A percentile compares a stretch with the other conserved stretches of the same genome.
These are phyloP conservation scores for Mycena leptocephala DNA, from an alignment of 768 basidiomycete species.

Conservation along the genomic window DNA sequence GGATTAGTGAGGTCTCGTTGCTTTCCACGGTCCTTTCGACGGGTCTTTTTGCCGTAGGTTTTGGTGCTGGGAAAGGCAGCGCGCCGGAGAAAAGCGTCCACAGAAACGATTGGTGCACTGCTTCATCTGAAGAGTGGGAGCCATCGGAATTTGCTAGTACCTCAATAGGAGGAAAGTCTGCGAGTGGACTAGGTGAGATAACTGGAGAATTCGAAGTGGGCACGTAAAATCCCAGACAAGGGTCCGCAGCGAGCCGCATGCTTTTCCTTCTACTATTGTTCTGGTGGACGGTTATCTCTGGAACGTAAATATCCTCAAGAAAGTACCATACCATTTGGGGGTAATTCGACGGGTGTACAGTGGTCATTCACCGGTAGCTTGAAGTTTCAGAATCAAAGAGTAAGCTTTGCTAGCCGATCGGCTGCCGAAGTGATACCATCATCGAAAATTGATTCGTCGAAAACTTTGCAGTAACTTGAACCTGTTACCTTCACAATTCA, in stretches of 20 bases:
- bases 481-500: too few species aligned
- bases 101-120: conserved; percentile 14
- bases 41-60: conserved; percentile 19
- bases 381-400: too few species aligned
- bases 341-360: too few species aligned
- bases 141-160: not conserved
- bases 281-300: not conserved
- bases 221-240: conserved; percentile 32
- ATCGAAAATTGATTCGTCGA: too few species aligned
- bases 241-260: conserved; percentile 31
- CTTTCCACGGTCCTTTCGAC: not conserved
- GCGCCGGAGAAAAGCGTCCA: conserved; percentile 31
- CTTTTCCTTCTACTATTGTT: conserved; percentile 21
- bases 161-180: conserved; percentile 1
- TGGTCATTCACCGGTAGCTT: too few species aligned
- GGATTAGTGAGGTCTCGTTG: not conserved
- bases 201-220: not conserved
- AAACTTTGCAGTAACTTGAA: too few species aligned
- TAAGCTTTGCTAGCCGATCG: too few species aligned
- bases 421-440: too few species aligned
- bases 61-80: conserved; percentile 8
- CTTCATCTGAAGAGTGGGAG: not conserved
- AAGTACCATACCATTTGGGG: too few species aligned
- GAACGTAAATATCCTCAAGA: too few species aligned
- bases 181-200: not conserved